These are phyloP conservation scores for Conringia planisiliqua DNA, from an alignment of 345 rosid genomes.

Conservation along the genomic window DNA sequence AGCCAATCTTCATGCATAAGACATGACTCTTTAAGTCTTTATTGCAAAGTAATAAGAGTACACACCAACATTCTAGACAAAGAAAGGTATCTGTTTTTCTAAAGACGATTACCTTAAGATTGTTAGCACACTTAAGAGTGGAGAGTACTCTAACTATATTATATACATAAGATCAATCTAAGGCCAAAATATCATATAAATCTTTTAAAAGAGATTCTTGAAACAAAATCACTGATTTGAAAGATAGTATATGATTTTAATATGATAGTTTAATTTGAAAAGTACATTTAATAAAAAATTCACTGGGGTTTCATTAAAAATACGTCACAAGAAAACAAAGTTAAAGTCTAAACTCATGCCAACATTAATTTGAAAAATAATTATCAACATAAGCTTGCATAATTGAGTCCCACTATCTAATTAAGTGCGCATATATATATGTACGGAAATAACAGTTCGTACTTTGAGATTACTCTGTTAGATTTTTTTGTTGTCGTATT, in stretches of 20 bases:
- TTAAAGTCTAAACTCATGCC: neutral
- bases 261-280: too few relatives aligned
- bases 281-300: too few relatives aligned
- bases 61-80: conserved; percentile 27
- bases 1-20: conserved; percentile 38
- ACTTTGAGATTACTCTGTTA: neutral
- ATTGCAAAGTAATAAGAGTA: conserved; percentile 19
- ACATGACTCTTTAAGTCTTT: conserved; percentile 35
- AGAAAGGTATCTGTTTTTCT: conserved; percentile 26
- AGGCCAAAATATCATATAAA: neutral
- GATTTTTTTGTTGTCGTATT: too few relatives aligned
- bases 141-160: neutral
- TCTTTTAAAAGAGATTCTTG: too few relatives aligned
- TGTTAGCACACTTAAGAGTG: neutral
- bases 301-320: too few relatives aligned
- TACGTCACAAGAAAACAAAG: neutral
- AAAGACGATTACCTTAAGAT: neutral
- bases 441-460: neutral
- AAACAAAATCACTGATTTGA: too few relatives aligned
- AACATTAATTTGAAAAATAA: neutral
- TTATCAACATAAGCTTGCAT: conserved; percentile 4
- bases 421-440: neutral
- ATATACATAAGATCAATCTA: neutral
- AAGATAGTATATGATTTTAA: too few relatives aligned
- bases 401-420: neutral